Evolutionary conservation across 2,329 filamentous ascomycete species (phyloP), one percentile per base, ranked within the genome.

Genomic region (Botrytis byssoidea): DNA sequence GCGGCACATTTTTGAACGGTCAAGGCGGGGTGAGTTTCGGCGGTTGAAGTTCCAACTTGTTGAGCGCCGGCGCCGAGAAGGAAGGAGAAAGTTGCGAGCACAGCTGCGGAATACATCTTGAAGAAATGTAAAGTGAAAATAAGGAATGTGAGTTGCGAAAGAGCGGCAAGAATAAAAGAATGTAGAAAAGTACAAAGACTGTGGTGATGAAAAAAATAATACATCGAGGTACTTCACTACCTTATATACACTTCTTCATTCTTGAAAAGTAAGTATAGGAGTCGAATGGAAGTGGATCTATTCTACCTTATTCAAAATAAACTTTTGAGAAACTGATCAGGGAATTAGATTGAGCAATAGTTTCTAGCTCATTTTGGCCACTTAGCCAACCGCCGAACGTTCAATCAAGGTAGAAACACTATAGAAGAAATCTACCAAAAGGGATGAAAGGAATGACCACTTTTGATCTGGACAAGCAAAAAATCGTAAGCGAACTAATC

Each of bases 11-110:
- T 72, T 46, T 64, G 71, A 25, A 71, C 48, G 5, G 82, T 83
- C 70, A 89, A 79, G 77, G 83, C 83, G 46, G 87, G 87, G 71
- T 88, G 87, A 37, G 83, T 82, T 77, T 88, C 86, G 8, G 83
- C 81, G 16, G 78, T 80, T 37, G 79, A 80, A 74, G 83, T 82
- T n/a, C 83, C 81, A n/a, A 80, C 81, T 76, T 85, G 84, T 8
- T 81, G 83, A 60, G 79, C 72, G 66, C 66, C 48, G n/a, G 66
- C 66, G 48, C 66, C 66, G 48, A 68, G 66, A 44, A 68, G 66
- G 66, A 68, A 68, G 37, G 66, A 68, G 48, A 68, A 68, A 42
- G 66, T 68, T 68, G 66, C 66, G 42, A 68, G 66, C 66, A 68
- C 66, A 57, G 66, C 66, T 68, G 66, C 66, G 48, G 66, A 68